phyloP scores from a whole-genome alignment of 2,329 filamentous ascomycete species.

The Drechslera avenae region DNA sequence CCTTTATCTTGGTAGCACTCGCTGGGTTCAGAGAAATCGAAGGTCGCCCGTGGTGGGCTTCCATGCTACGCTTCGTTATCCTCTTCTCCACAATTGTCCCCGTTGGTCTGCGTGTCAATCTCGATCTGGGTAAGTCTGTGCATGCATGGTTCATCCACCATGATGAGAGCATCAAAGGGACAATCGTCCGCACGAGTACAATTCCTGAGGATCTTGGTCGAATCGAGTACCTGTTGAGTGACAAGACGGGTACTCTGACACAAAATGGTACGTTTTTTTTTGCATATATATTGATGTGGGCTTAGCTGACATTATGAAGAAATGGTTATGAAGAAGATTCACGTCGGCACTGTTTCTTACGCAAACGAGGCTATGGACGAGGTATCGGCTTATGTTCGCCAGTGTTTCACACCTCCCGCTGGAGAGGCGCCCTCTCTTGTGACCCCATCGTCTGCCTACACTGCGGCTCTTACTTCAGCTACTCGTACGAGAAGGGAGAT shows the following conservation, averaged over 20 bases:
- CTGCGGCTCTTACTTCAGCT: slow-evolving; percentile 64
- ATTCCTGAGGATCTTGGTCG: slow-evolving; percentile 95
- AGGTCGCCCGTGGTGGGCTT: slow-evolving; percentile 83
- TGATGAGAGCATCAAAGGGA: slow-evolving; percentile 86
- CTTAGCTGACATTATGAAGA: slow-evolving; percentile 56
- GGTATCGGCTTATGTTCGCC: slow-evolving; percentile 81
- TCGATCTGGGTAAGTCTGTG: slow-evolving; percentile 95
- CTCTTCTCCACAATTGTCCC: slow-evolving; percentile 99
- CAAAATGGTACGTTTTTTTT: slow-evolving; percentile 71
- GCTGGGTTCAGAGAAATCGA: slow-evolving; percentile 75
- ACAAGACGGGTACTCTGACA: slow-evolving; percentile 97
- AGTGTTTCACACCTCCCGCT: slow-evolving; percentile 69
- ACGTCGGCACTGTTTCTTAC: slow-evolving; percentile 96
- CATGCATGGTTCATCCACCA: slow-evolving; percentile 96
- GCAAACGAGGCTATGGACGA: slow-evolving; percentile 99
- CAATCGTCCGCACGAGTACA: slow-evolving; percentile 93
- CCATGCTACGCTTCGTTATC: slow-evolving; percentile 97
- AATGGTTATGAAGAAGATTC: slow-evolving; percentile 99
- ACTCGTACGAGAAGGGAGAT: slow-evolving; percentile 92
- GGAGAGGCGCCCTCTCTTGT: slow-evolving; percentile 57
- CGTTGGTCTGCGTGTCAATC: slow-evolving; percentile 92
- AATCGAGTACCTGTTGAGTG: slow-evolving; percentile 93
- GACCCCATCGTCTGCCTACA: slow-evolving; percentile 75
- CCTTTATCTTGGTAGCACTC: slow-evolving; percentile 83
- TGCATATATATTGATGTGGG: neutral